A percentile compares a stretch with the other conserved stretches of the same genome.
phyloP scores from a whole-genome alignment of 83 land plant genomes.

The Larix sibirica region DNA sequence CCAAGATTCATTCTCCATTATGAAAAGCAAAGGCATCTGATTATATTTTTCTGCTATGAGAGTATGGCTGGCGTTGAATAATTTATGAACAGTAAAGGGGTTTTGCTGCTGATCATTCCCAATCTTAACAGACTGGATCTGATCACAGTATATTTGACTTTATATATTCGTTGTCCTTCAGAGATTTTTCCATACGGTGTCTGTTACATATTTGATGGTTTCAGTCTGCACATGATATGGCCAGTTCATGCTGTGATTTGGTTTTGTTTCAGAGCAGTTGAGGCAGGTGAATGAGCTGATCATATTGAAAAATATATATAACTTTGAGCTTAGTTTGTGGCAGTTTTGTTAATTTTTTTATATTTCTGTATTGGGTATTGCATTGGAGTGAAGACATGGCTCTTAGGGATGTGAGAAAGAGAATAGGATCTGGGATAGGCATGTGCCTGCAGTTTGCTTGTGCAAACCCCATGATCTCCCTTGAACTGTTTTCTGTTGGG shows the following conservation, averaged over 20 bases:
- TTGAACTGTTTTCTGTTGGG: neutral
- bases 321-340: neutral
- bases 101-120: neutral
- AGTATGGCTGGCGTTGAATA: neutral
- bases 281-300: neutral
- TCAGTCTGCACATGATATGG: neutral
- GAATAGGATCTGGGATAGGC: neutral
- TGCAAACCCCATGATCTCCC: neutral
- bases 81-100: neutral
- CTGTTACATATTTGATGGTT: neutral
- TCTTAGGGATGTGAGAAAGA: neutral
- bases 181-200: neutral
- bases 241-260: neutral
- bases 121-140: neutral
- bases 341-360: neutral
- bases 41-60: neutral
- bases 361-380: neutral
- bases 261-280: neutral
- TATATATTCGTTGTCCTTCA: neutral
- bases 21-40: neutral
- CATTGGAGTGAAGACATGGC: neutral
- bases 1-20: slow-evolving; percentile 3
- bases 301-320: neutral
- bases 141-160: neutral
- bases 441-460: neutral